A percentile compares a stretch with the other conserved stretches of the same genome.
These are phyloP conservation scores for Pythium plurisporium DNA, from an alignment of 352 stramenopile species.

Conservation along the genomic window DNA sequence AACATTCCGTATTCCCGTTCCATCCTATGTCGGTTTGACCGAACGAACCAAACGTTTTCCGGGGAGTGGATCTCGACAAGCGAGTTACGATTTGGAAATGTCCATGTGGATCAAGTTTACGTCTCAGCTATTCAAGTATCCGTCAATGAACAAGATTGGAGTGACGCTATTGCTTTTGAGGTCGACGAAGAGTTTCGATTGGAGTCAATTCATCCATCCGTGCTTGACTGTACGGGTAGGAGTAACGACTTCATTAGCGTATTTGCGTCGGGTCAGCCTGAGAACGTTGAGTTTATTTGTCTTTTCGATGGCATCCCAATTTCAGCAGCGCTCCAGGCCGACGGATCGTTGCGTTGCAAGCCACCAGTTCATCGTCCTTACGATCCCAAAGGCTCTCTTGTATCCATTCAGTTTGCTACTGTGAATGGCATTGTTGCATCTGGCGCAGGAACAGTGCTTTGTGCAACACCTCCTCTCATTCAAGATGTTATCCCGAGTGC, in stretches of 20 bases:
- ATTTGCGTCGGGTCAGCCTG: neutral
- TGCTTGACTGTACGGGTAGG: neutral
- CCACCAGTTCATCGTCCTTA: neutral
- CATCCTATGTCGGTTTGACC: neutral
- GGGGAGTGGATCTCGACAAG: conserved; percentile 15
- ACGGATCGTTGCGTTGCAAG: neutral
- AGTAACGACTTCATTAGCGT: neutral
- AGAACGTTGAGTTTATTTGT: conserved; percentile 11
- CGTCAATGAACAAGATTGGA: conserved; percentile 23
- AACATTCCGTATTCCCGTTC: conserved; percentile 4
- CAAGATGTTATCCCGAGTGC: neutral
- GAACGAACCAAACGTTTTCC: neutral
- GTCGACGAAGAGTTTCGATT: conserved; percentile 1
- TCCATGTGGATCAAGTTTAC: neutral
- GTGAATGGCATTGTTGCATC: conserved; percentile 7
- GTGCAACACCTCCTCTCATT: neutral
- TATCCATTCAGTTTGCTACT: conserved; percentile 9
- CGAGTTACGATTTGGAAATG: neutral
- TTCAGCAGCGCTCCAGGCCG: neutral
- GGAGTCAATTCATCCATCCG: neutral
- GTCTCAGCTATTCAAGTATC: conserved; percentile 3
- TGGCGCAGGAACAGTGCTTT: neutral
- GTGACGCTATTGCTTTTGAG: neutral
- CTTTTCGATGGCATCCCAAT: conserved; percentile 10
- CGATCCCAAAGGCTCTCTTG: neutral